A percentile compares a stretch with the other conserved stretches of the same genome.
phyloP scores from a whole-genome alignment of 805 yeast genomes.

The Wickerhamomyces canadensis region DNA sequence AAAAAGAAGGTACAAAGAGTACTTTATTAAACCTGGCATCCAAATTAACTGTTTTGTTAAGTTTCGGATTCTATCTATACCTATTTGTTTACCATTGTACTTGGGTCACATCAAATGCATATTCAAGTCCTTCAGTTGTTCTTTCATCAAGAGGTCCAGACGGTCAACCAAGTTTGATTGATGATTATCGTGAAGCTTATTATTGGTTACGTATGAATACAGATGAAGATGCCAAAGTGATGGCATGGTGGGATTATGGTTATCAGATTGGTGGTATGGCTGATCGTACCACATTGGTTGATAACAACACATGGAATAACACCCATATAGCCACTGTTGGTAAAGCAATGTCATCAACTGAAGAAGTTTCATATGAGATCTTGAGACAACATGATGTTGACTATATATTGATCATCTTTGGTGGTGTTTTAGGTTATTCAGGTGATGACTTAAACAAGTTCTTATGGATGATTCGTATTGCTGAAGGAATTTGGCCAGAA shows the following conservation, averaged over 20 bases:
- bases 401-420: slow-evolving; percentile 87
- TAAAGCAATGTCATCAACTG: slow-evolving; percentile 90
- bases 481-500: slow-evolving; percentile 99
- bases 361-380: slow-evolving; percentile 83
- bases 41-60: slow-evolving; percentile 53
- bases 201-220: slow-evolving; percentile 99
- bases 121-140: slow-evolving; percentile 97
- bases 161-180: slow-evolving; percentile 80
- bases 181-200: slow-evolving; percentile 97
- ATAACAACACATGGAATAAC: slow-evolving; percentile 98
- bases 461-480: slow-evolving; percentile 97
- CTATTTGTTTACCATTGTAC: slow-evolving; percentile 92
- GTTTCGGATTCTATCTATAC: slow-evolving; percentile 69
- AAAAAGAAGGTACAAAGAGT: slow-evolving; percentile 13
- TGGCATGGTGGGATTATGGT: slow-evolving; percentile 99
- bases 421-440: slow-evolving; percentile 87
- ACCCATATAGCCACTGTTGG: slow-evolving; percentile 99
- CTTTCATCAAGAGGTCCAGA: slow-evolving; percentile 78
- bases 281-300: slow-evolving; percentile 95
- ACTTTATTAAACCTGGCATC: slow-evolving; percentile 34
- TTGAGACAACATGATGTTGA: slow-evolving; percentile 91
- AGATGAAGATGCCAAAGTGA: slow-evolving; percentile 88
- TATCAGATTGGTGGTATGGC: slow-evolving; percentile 99
- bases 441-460: slow-evolving; percentile 97
- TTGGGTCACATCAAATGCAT: slow-evolving; percentile 94